Evolutionary conservation across 2,329 filamentous ascomycete species (phyloP), one percentile per base, ranked within the genome.

Genomic region (Ophiostoma himal-ulmi): DNA sequence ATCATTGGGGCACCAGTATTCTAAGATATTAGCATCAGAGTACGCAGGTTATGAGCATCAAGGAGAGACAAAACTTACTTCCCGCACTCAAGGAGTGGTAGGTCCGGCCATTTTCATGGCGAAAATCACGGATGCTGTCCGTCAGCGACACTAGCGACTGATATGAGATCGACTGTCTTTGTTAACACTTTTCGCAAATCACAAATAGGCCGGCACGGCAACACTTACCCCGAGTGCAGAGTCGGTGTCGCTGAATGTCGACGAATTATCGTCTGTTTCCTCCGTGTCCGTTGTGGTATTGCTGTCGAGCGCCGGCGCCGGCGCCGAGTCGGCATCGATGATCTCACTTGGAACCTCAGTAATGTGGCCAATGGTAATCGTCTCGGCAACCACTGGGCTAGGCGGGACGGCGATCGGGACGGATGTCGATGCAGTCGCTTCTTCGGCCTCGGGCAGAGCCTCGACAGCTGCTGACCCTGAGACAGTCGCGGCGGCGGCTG

Each of bases 1-100:
- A 48, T 72, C 71, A 26, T 72, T 72, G 8, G 71, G 71, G 60
- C 71, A 72, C 71, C 71, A 72, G 62, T 72, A 72, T 72, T 72
- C 71, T 72, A 22, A 1, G 22, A 7, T 6, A 14, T 57, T 41
- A 57, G 44, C 52, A 34, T 30, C 3, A 4, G 30, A 30, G 30
- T 30, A 30, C 30, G 10, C 1, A 26, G n/a, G 11, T 30, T 20
- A 41, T 30, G 7, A 39, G 6, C 30, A 30, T 5, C 1, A 17
- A 26, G 37, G 13, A 14, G 6, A 1, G 41, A 13, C 3, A 5
- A 5, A 26, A 70, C 71, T 44, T 62, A 72, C 71, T 72, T 54
- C 71, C 71, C 0, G 71, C 71, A 60, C 71, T 72, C 48, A 72
- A 60, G 2, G 71, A 72, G 66, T 72, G 71, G 34, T 72, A 72